Percentiles rank a stretch among this genome's conserved stretches.
Conservation (phyloP, 2,329 filamentous ascomycete genomes). For the Teratosphaeriaceae sp. region DNA sequence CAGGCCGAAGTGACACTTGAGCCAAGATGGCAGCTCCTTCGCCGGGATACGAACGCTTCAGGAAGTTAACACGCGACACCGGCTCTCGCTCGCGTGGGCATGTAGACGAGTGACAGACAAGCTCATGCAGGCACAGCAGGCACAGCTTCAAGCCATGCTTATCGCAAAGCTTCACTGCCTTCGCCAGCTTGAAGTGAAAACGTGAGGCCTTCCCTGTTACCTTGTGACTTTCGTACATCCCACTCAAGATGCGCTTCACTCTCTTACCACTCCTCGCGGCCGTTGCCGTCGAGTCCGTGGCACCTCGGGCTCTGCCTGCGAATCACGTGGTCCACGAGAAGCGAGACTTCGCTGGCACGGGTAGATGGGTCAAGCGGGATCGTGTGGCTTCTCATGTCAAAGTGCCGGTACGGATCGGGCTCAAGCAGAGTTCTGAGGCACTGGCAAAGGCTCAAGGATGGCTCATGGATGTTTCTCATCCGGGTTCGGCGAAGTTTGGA, state of each 20-base stretch:
- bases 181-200: no score
- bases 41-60: no score
- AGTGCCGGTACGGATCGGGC: slow-evolving; percentile 15
- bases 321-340: slow-evolving; percentile 14
- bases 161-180: no score
- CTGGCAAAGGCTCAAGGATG: slow-evolving; percentile 9
- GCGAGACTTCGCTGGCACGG: slow-evolving; percentile 4
- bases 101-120: no score
- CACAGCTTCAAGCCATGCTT: no score
- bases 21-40: no score
- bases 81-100: no score
- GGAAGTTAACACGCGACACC: no score
- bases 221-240: no score
- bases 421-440: slow-evolving; percentile 13
- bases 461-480: slow-evolving; percentile 16
- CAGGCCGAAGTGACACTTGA: no score
- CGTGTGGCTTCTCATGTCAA: slow-evolving; percentile 8
- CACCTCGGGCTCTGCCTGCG: slow-evolving; percentile 1
- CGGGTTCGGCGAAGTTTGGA: slow-evolving; percentile 4
- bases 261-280: neutral
- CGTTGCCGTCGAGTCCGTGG: neutral
- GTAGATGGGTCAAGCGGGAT: slow-evolving; percentile 10
- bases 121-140: no score
- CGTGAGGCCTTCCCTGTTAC: no score
- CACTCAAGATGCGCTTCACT: neutral